Base-by-base conservation (phyloP, 495 filamentous ascomycete genomes). In the Aspergillus steynii region DNA sequence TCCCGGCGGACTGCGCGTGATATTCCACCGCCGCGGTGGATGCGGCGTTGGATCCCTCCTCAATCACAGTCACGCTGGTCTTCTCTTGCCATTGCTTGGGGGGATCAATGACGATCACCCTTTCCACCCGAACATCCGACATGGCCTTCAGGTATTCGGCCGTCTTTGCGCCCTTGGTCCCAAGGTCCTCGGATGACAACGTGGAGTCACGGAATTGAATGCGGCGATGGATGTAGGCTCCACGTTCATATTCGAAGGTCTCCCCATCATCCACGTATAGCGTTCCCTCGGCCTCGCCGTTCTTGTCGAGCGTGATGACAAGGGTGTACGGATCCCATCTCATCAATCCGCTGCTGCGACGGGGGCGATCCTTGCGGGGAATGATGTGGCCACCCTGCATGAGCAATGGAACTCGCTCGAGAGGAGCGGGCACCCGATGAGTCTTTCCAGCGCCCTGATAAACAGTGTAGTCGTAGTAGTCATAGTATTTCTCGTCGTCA, bases 201-300 rank as follows among this genome's bases (percentile, higher is more conserved):
- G 77, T 80, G 4, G 81, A 79, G 5, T 71, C 81, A 54, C 71
- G 81, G 81, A 82, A 88, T 32, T 69, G 65, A 79, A 98, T 98
- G 42, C 76, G 81, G 46, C 92, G 89, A 75, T 96, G 89, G 61
- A 97, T 90, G 71, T 89, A 96, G 31, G 88, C 90, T 12, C 94
- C 95, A 53, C 84, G 77, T 71, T 96, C 75, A 70, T 90, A 95
- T 47, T 96, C 90, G 61, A 91, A 98, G 0, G 89, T 90, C 77
- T 97, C 93, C 29, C 95, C 96, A 65, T 99, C 95, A 67, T 98
- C 95, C 53, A 96, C 77, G 66, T 98, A 99, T 29, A 99, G 76
- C 4, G 86, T 85, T 29, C 95, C 95, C 54, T 90, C 86, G 0
- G 95, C 93, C 55, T 85, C 82, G 50, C 86, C 87, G 34, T 85